phyloP scores from a whole-genome alignment of 164 flowering plant species.

The Santalum album region DNA sequence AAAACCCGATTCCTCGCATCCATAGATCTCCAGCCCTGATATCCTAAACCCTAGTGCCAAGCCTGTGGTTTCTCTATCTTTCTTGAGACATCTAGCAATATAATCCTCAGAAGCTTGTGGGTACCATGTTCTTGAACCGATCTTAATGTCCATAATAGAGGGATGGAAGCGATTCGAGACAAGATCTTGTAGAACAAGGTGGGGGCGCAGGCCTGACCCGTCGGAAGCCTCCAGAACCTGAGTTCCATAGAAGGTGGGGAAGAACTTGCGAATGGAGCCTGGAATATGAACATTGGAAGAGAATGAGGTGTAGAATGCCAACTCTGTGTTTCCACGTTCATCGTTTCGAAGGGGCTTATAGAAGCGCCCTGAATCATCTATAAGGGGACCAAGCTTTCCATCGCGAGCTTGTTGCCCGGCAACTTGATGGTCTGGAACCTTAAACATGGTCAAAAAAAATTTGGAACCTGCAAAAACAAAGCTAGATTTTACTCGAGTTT shows the following conservation, averaged over 20 bases:
- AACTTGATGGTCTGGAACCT: slow-evolving; percentile 79
- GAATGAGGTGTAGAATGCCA: slow-evolving; percentile 55
- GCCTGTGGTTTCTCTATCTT: slow-evolving; percentile 49
- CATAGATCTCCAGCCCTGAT: slow-evolving; percentile 59
- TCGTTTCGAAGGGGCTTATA: slow-evolving; percentile 81
- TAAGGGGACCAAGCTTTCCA: slow-evolving; percentile 70
- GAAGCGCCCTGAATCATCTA: slow-evolving; percentile 78
- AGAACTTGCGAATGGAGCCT: slow-evolving; percentile 43
- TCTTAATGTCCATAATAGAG: slow-evolving; percentile 68
- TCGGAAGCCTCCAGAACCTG: slow-evolving; percentile 66
- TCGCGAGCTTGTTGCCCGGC: slow-evolving; percentile 71
- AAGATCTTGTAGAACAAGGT: slow-evolving; percentile 69
- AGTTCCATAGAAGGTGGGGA: slow-evolving; percentile 71
- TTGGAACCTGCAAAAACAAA: no score
- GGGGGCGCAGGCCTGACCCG: slow-evolving; percentile 60
- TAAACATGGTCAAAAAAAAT: slow-evolving; percentile 60
- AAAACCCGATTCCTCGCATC: slow-evolving; percentile 30
- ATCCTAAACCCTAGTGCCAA: slow-evolving; percentile 62
- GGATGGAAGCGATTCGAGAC: slow-evolving; percentile 29
- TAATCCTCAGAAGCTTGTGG: slow-evolving; percentile 61
- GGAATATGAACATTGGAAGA: slow-evolving; percentile 50
- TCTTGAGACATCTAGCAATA: slow-evolving; percentile 46
- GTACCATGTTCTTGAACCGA: slow-evolving; percentile 89
- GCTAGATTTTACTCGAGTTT: no score
- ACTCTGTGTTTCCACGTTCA: slow-evolving; percentile 67